Conservation (phyloP, 352 stramenopile species). For the Pythium oligandrum region DNA sequence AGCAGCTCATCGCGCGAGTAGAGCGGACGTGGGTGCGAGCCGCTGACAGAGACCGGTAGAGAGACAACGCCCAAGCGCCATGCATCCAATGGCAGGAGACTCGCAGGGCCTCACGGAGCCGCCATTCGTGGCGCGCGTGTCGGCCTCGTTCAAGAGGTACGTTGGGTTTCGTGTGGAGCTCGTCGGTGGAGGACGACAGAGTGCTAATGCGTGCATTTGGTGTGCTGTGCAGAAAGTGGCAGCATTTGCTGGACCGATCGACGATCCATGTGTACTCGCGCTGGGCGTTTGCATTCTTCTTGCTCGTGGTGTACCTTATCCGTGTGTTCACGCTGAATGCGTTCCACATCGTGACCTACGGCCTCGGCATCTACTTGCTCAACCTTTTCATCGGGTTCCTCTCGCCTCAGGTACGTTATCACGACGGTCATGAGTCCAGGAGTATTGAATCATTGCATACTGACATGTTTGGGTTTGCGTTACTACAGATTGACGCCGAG, state of each 20-base stretch:
- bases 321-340: conserved; percentile 90
- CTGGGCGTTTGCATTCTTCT: conserved; percentile 86
- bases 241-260: conserved; percentile 97
- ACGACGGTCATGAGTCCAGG: too few species aligned
- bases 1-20: background rate
- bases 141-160: conserved; percentile 78
- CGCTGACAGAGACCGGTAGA: background rate
- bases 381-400: conserved; percentile 99
- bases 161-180: background rate
- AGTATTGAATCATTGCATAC: too few species aligned
- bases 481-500: conserved; percentile 69
- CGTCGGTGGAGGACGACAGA: background rate
- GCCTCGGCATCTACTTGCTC: conserved; percentile 97
- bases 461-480: too few species aligned
- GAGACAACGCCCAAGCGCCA: background rate
- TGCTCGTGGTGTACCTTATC: conserved; percentile 92
- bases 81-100: conserved; percentile 14
- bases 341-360: conserved; percentile 99
- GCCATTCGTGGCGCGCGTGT: conserved; percentile 72
- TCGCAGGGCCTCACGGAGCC: conserved; percentile 39
- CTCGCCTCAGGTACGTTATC: conserved; percentile 88
- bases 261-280: conserved; percentile 94
- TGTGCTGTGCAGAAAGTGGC: conserved; percentile 81
- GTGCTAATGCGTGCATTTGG: conserved; percentile 5
- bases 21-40: background rate